Evolutionary conservation across 176 grass and related monocot species (phyloP), one percentile per base, ranked within the genome.

Genomic region (Oryza officinalis): DNA sequence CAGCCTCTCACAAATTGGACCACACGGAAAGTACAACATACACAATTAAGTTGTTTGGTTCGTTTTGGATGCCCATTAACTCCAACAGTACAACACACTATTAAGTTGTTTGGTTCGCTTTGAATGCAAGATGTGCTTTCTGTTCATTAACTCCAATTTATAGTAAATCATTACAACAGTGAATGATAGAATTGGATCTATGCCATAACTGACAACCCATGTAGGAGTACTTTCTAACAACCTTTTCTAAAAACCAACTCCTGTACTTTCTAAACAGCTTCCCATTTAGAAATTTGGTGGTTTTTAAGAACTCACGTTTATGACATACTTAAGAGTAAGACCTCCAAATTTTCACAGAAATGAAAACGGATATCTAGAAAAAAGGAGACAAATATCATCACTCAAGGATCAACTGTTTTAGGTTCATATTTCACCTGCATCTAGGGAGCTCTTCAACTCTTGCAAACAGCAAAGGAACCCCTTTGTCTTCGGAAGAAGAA

Each of bases 401-500:
- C 20, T 61, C 27, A 30, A 81, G 47, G 22, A 67, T 68, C 45
- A 22, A 35, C 28, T 26, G 50, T 52, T 25, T 25, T 54, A 43
- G 40, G 41, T 66, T 78, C 45, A 43, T 32, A 72, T 6, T 14
- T 86, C 68, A 90, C 88, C 83, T 86, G 79, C 88, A 82, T 85
- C 87, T 77, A 89, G 88, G 23, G 92, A 93, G 69, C 71, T 86
- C 47, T 93, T 86, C 45, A 98, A 80, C 47, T 86, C 80, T 87
- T 93, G 72, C 73, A 98, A 89, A 87, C 91, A 98, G 80, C 84
- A 78, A 72, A 76, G 80, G 79, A 95, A 95, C 45, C 96, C 95
- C 85, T 80, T 98, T 77, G 91, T 87, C 78, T 98, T 95, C 20
- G 95, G 95, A 83, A 98, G 81, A 22, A 98, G 92, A 45, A 94